Base-by-base conservation (phyloP, 495 filamentous ascomycete species). In the Penicillium pulvis region DNA sequence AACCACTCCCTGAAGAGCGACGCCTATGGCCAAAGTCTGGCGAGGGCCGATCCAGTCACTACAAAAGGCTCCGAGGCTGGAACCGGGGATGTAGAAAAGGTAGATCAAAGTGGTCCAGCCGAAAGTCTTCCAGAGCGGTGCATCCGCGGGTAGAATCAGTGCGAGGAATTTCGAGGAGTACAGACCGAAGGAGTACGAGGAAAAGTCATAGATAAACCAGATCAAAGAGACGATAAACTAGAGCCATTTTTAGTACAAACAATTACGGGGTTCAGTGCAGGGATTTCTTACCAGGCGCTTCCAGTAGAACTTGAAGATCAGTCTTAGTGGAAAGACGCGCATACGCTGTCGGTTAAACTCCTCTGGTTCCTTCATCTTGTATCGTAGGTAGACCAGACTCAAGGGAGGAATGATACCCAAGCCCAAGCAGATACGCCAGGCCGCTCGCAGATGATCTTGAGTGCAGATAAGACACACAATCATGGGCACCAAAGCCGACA, bases 121-220 rank as follows among this genome's bases (percentile, higher is more conserved):
- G 48, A 96, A 92, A 41, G 83, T 79, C 64, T 87, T 85, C 69
- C 89, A 91, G 26, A 95, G 71, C 6, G 87, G 80, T 4, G 83
- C 77, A 11, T 58, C 54, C 8, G 68, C 57, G 4, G 79, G 81
- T 16, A 87, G 78, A 53, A 96, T 87, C 61, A 88, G 86, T 17
- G 68, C 57, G 17, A 96, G 66, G 74, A 90, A 92, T 7, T 82
- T 75, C 9, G 85, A 85, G 0, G 87, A 89, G 72, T 92, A 94
- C 61, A 93, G 90, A 53, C 83, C 77, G 74, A 94, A 94, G 12
- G 86, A 85, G 69, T 94, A 96, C 20, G 86, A 73, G 0, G 85
- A 88, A 64, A 93, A 93, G 75, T 97, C 90, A 68, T 96, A 97
- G 63, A 95, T 82, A 73, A 95, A 96, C 93, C 93, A 97, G 70